phyloP scores from a whole-genome alignment of 2,329 filamentous ascomycete species.

The Apiospora sp. region DNA sequence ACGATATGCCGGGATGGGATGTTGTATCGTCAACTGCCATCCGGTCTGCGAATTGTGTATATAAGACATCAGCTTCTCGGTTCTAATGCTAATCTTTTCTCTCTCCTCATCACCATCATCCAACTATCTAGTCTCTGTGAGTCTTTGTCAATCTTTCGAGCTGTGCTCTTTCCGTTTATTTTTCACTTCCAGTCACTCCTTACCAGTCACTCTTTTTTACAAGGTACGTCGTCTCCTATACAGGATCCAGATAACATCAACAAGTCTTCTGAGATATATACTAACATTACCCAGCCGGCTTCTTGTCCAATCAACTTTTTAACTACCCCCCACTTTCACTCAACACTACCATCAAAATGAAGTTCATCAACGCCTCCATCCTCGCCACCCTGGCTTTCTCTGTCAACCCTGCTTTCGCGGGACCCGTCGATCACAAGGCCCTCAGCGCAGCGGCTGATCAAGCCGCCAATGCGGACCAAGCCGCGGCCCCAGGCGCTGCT shows the following conservation, averaged over 20 bases:
- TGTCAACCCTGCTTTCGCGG: conserved; percentile 32
- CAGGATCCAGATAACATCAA: neutral
- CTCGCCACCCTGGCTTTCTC: conserved; percentile 38
- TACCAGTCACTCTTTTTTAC: conserved; percentile 37
- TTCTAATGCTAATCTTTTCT: neutral
- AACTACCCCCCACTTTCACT: conserved; percentile 22
- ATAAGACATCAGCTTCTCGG: neutral
- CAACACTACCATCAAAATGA: conserved; percentile 35
- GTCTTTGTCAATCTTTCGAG: conserved; percentile 30
- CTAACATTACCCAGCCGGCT: conserved; percentile 32
- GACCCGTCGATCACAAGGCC: conserved; percentile 25
- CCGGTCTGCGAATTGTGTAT: neutral
- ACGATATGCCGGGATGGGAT: neutral
- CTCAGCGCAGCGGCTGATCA: conserved; percentile 8
- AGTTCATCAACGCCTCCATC: conserved; percentile 34
- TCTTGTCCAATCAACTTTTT: neutral
- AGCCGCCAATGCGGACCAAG: conserved; percentile 32
- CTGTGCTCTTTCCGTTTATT: conserved; percentile 40
- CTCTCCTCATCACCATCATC: conserved; percentile 16
- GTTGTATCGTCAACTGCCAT: neutral
- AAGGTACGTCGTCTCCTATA: conserved; percentile 32
- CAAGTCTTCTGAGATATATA: neutral
- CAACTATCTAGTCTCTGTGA: conserved; percentile 4
- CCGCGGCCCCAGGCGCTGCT: conserved; percentile 16
- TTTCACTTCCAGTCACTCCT: conserved; percentile 27